Conservation (phyloP, 768 basidiomycete species). For the Leucocoprinus leucothites region DNA sequence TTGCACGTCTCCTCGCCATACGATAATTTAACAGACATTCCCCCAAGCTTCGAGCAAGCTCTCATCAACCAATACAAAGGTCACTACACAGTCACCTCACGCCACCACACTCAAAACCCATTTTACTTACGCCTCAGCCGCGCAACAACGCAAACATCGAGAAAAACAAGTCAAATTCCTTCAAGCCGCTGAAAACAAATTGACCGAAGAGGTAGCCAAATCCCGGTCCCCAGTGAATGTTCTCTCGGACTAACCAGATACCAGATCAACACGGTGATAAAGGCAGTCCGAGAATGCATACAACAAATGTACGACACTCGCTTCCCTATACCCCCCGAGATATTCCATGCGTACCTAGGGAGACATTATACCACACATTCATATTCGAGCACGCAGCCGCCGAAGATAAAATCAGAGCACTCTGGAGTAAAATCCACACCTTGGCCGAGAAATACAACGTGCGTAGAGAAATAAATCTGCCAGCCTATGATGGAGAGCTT, state of each 20-base stretch:
- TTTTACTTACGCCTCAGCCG: not conserved
- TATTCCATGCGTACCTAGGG: not conserved
- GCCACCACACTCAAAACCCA: not conserved
- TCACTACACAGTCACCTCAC: not conserved
- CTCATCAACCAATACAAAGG: constrained; percentile 8
- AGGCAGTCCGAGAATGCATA: constrained; percentile 1
- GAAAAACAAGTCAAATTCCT: constrained; percentile 2
- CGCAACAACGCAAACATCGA: constrained; percentile 3
- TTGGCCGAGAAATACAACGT: constrained; percentile 1
- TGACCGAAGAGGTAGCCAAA: constrained; percentile 6
- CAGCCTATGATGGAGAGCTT: no score
- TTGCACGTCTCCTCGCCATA: not conserved
- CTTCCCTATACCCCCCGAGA: not conserved
- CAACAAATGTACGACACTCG: not conserved
- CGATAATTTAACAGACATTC: not conserved
- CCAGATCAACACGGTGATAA: not conserved
- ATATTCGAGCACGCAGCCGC: constrained; percentile 2
- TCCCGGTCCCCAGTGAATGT: not conserved
- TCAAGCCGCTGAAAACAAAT: constrained; percentile 1
- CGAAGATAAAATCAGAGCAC: constrained; percentile 1
- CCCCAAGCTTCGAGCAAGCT: constrained; percentile 1
- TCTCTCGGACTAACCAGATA: not conserved
- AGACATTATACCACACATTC: constrained; percentile 2
- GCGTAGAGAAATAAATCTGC: not conserved
- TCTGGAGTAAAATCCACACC: constrained; percentile 1